Conservation (phyloP, 345 rosid species). For the Arabidopsis thaliana region TAIR10.1 NC_003074.8:18700501-18701000, state of each 20-base stretch:
- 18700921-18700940: no score
- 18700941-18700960: no score
- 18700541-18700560: not conserved
- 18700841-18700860: no score
- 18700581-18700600: slow-evolving; percentile 41
- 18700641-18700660: slow-evolving; percentile 36
- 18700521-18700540: slow-evolving; percentile 52
- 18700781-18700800: no score
- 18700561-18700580: slow-evolving; percentile 32
- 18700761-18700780: no score
- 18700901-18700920: no score
- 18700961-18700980: no score
- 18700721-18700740: slow-evolving; percentile 14
- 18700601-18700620: slow-evolving; percentile 46
- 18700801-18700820: no score
- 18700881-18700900: no score
- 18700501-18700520: slow-evolving; percentile 54
- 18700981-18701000: no score
- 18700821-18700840: no score
- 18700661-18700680: not conserved
- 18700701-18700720: slow-evolving; percentile 22
- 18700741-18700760: slow-evolving; percentile 31
- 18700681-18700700: not conserved
- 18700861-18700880: no score
- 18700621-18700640: slow-evolving; percentile 14